These are phyloP conservation scores for Fraxinus pennsylvanica DNA, from an alignment of 257 asterid species.

Conservation along the genomic window DNA sequence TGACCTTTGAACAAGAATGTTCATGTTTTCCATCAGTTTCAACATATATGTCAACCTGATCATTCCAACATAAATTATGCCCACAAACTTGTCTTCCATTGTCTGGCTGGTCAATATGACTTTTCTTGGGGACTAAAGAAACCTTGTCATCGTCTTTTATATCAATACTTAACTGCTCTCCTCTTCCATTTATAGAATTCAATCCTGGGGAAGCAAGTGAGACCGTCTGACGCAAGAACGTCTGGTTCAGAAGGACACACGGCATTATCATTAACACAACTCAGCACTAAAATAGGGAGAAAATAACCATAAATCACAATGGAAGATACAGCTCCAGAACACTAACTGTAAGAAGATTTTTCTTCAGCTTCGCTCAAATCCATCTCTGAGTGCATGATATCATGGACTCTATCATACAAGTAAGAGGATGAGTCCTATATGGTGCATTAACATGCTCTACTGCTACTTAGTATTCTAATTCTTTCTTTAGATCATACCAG, in stretches of 20 bases:
- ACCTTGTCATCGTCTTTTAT: slow-evolving; percentile 31
- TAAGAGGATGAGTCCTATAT: neutral
- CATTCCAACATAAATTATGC: slow-evolving; percentile 35
- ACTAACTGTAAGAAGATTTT: neutral
- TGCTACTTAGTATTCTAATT: neutral
- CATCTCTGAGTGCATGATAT: neutral
- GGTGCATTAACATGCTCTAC: neutral
- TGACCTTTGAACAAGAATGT: slow-evolving; percentile 38
- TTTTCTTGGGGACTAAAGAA: slow-evolving; percentile 14
- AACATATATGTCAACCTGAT: slow-evolving; percentile 24
- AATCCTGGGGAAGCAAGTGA: slow-evolving; percentile 54
- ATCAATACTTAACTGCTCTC: slow-evolving; percentile 32
- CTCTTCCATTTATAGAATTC: slow-evolving; percentile 32
- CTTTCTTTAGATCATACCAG: neutral
- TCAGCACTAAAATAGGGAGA: neutral
- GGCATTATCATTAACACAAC: slow-evolving; percentile 4
- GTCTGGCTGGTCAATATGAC: slow-evolving; percentile 15
- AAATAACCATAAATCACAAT: slow-evolving; percentile 5
- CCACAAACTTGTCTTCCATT: slow-evolving; percentile 26
- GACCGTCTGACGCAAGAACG: slow-evolving; percentile 74
- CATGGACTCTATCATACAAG: neutral
- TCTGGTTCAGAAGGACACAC: slow-evolving; percentile 38
- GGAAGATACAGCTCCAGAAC: neutral
- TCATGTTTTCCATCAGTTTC: slow-evolving; percentile 35
- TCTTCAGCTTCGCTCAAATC: neutral